Evolutionary conservation across 1,284 basidiomycete species (phyloP), one percentile per base, ranked within the genome.

Genomic region (Marasmius sp.): DNA sequence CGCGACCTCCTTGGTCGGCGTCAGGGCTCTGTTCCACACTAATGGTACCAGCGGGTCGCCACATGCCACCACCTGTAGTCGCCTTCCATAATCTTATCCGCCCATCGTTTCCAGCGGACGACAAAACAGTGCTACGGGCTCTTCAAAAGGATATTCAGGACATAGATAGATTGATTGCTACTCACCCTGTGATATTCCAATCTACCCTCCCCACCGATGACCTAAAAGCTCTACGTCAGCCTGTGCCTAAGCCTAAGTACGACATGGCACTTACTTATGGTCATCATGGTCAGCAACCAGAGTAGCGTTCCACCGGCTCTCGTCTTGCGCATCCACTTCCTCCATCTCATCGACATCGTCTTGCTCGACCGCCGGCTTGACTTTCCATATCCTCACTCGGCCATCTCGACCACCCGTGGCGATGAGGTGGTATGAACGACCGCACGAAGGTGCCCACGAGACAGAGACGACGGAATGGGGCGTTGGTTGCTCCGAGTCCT

Each of bases 391-490:
- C 61, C 94, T 78, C 6, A 97, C 93, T 47, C 85, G 84, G 0
- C 94, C 94, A 70, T 96, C 95, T 45, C 94, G 81, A 43, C 88
- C 82, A 6, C 94, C 95, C 0, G 94, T 93, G 2, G 95, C 95
- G 65, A 97, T 81, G 51, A 97, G 87, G 70, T 97, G 95, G 74
- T 95, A 96, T 1, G 92, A 92, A 22, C 94, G 83, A 1, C 95
- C 95, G 67, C 93, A 96, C 0, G 89, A 90, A 0, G 95, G 93
- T 1, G 95, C 94, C 94, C 95, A 98, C 5, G 93, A 82, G 48
- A 97, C 84, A 33, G 88, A 87, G 0, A 90, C 92, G 58, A 95
- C 84, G 1, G 94, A 84, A 58, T 79, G 86, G 3, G 81, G 72
- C 5, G 79, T 77, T 5, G 78, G 72, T 11, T 69, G 60, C 4